Evolutionary conservation across 1,139 yeast species (phyloP).

Genomic region (Debaryomyces nepalensis): DNA sequence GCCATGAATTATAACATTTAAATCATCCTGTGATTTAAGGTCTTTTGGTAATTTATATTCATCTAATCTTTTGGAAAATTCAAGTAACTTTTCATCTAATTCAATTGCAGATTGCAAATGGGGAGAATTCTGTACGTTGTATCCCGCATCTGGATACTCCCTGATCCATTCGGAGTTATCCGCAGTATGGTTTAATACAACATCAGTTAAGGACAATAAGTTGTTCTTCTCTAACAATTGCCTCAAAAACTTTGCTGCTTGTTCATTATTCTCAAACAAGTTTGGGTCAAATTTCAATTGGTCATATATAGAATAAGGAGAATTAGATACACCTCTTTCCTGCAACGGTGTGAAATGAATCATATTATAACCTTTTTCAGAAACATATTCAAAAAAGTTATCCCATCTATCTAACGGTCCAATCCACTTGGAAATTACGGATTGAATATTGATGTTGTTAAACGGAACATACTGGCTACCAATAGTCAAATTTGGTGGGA

Average conservation of each 20-base stretch:
- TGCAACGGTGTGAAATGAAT: constrained; percentile 95
- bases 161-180: constrained; percentile 84
- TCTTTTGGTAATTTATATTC: constrained; percentile 64
- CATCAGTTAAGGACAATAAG: constrained; percentile 82
- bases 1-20: constrained; percentile 65
- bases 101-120: constrained; percentile 85
- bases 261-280: constrained; percentile 53
- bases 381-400: constrained; percentile 59
- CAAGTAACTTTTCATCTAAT: constrained; percentile 68
- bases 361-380: constrained; percentile 88
- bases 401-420: constrained; percentile 74
- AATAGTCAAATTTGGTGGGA: constrained; percentile 73
- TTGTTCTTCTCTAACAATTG: constrained; percentile 57
- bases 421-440: constrained; percentile 91
- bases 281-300: constrained; percentile 77
- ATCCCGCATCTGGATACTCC: constrained; percentile 90
- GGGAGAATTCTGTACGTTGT: constrained; percentile 85
- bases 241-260: constrained; percentile 33
- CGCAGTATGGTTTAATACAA: constrained; percentile 95
- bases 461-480: constrained; percentile 64
- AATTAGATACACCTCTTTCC: constrained; percentile 82
- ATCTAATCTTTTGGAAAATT: constrained; percentile 61
- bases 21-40: constrained; percentile 54
- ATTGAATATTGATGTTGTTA: constrained; percentile 81
- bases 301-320: constrained; percentile 91